These are phyloP conservation scores for Cercophora samala DNA, from an alignment of 495 filamentous ascomycete genomes.

Conservation along the genomic window DNA sequence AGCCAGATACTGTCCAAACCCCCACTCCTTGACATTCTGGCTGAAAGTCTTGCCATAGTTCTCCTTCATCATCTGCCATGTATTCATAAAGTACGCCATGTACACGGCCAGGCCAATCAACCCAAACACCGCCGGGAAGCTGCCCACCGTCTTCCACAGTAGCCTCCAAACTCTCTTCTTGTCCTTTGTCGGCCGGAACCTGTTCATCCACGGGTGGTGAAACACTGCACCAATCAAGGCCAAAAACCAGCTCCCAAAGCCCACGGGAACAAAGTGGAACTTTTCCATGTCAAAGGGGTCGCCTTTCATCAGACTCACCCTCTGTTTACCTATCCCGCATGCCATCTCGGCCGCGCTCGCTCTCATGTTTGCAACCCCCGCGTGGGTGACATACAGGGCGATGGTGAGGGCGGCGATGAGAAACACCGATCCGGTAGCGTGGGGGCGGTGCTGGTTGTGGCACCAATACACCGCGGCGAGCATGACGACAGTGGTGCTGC, in stretches of 20 bases:
- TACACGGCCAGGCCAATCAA: constrained; percentile 15
- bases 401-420: constrained; percentile 17
- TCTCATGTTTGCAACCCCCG: constrained; percentile 17
- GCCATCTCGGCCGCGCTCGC: constrained; percentile 20
- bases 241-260: constrained; percentile 17
- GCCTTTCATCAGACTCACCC: background rate
- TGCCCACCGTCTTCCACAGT: constrained; percentile 16
- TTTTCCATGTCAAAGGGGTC: constrained; percentile 18
- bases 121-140: constrained; percentile 17
- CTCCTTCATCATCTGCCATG: constrained; percentile 25
- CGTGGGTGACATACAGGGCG: constrained; percentile 22
- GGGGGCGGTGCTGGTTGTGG: constrained; percentile 16
- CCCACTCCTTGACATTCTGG: constrained; percentile 17
- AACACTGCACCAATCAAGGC: constrained; percentile 17
- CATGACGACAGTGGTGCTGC: constrained; percentile 22
- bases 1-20: constrained; percentile 27
- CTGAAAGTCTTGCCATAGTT: constrained; percentile 22
- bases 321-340: constrained; percentile 17
- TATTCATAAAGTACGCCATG: constrained; percentile 21
- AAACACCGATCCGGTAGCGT: constrained; percentile 14
- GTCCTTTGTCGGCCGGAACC: background rate
- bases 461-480: constrained; percentile 23
- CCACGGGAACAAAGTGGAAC: constrained; percentile 19
- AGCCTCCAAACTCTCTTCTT: background rate
- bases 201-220: constrained; percentile 18